Conservation (phyloP, 2,329 filamentous ascomycete species). For the Coniochaeta ligniaria region DNA sequence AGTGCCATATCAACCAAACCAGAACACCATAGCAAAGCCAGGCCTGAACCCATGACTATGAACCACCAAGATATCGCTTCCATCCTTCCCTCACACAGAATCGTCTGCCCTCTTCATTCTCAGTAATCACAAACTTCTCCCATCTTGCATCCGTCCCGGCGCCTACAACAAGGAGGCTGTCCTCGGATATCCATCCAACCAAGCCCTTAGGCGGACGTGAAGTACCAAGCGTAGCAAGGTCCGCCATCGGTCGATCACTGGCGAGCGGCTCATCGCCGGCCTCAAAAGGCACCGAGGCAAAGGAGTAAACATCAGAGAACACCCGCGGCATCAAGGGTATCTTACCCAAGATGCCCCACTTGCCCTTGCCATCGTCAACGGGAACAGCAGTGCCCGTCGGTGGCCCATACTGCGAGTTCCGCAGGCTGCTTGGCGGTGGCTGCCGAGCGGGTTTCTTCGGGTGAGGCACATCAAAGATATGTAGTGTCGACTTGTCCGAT, state of each 20-base stretch:
- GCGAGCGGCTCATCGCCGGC: slow-evolving; percentile 64
- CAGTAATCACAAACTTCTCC: slow-evolving; percentile 76
- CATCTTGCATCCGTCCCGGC: slow-evolving; percentile 75
- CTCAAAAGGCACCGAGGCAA: slow-evolving; percentile 73
- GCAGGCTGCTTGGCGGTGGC: slow-evolving; percentile 7
- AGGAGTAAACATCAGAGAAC: slow-evolving; percentile 86
- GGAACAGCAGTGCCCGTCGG: not conserved
- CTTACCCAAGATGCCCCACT: slow-evolving; percentile 80
- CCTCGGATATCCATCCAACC: slow-evolving; percentile 75
- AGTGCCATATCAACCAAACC: not conserved
- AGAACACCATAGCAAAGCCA: not conserved
- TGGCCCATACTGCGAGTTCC: slow-evolving; percentile 6
- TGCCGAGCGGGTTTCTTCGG: slow-evolving; percentile 30
- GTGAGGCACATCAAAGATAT: slow-evolving; percentile 81
- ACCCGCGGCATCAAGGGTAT: slow-evolving; percentile 79
- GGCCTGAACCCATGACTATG: not conserved
- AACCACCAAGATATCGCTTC: slow-evolving; percentile 50
- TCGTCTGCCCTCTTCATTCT: slow-evolving; percentile 60
- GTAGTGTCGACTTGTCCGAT: slow-evolving; percentile 92
- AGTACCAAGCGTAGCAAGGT: slow-evolving; percentile 39
- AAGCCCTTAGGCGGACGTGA: slow-evolving; percentile 69
- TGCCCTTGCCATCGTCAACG: slow-evolving; percentile 52
- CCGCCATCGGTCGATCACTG: slow-evolving; percentile 34
- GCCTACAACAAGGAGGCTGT: slow-evolving; percentile 67
- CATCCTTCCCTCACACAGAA: slow-evolving; percentile 67